These are phyloP conservation scores for Cyanodermella asteris DNA, from an alignment of 2,329 filamentous ascomycete genomes.

Conservation along the genomic window DNA sequence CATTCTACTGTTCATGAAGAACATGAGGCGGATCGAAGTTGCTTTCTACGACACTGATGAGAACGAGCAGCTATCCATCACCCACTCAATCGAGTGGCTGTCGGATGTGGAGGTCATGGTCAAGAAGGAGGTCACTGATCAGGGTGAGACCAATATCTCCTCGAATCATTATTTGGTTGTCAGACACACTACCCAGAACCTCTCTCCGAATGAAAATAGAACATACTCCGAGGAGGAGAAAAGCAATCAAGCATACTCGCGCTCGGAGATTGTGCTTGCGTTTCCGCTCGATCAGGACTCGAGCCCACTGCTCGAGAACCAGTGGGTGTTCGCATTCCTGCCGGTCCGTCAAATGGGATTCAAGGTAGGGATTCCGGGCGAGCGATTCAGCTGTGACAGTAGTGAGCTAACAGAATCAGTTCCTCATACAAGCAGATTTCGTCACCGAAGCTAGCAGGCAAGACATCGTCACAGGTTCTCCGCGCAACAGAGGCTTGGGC, in stretches of 20 bases:
- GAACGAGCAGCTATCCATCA: too few relatives aligned
- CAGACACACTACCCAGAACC: too few relatives aligned
- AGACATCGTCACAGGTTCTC: constrained; percentile 17
- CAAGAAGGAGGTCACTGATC: too few relatives aligned
- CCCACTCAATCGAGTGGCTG: too few relatives aligned
- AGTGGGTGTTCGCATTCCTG: constrained; percentile 25
- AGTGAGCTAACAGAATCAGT: constrained; percentile 12
- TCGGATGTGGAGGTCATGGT: too few relatives aligned
- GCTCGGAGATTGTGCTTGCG: constrained; percentile 24
- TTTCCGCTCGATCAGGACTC: constrained; percentile 20
- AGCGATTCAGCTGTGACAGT: not conserved
- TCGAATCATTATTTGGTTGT: too few relatives aligned
- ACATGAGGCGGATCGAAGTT: constrained; percentile 16
- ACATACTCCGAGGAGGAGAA: too few relatives aligned
- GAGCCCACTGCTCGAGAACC: constrained; percentile 17
- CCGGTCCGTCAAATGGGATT: constrained; percentile 23
- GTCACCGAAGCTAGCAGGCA: constrained; percentile 24
- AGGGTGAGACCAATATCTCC: too few relatives aligned
- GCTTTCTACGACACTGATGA: constrained; percentile 8
- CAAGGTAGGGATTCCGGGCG: constrained; percentile 13
- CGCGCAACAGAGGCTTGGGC: constrained; percentile 18
- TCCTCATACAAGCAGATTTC: constrained; percentile 30
- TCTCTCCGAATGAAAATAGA: too few relatives aligned
- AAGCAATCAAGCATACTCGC: too few relatives aligned
- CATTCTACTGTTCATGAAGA: constrained; percentile 22